phyloP scores from a whole-genome alignment of 2,329 filamentous ascomycete species.

The Venturiaceae sp. region DNA sequence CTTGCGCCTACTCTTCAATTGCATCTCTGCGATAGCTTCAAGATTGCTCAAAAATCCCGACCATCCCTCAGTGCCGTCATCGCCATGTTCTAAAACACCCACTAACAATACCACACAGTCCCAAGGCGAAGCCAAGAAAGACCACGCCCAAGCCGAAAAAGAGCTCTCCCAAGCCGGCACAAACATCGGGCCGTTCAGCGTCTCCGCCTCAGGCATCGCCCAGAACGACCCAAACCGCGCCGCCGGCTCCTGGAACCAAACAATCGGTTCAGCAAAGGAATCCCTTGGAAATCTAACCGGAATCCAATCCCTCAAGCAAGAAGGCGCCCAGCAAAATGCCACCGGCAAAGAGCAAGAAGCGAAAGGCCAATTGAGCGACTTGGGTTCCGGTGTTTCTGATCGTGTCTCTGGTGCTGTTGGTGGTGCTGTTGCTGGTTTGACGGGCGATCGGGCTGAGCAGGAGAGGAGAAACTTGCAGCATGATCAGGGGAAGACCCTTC shows the following conservation, averaged over 20 bases:
- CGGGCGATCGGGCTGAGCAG: conserved; percentile 59
- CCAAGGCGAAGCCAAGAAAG: conserved; percentile 55
- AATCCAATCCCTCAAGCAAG: conserved; percentile 61
- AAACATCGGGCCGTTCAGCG: conserved; percentile 63
- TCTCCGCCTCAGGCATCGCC: conserved; percentile 60
- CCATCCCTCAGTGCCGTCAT: no score
- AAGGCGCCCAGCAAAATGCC: conserved; percentile 69
- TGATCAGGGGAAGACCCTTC: conserved; percentile 72
- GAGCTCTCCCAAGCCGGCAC: conserved; percentile 65
- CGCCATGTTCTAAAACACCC: no score
- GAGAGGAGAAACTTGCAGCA: conserved; percentile 58
- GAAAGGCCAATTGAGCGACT: conserved; percentile 68
- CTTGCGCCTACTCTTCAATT: no score
- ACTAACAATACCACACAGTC: conserved; percentile 29
- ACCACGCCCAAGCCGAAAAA: conserved; percentile 56
- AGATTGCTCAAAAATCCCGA: no score
- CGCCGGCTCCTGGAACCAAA: conserved; percentile 76
- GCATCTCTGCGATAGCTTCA: no score
- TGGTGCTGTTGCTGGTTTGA: conserved; percentile 59
- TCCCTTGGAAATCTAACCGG: conserved; percentile 66
- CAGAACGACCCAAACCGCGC: conserved; percentile 64
- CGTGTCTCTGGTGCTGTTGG: conserved; percentile 64
- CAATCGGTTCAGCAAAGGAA: conserved; percentile 78
- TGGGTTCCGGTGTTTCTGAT: conserved; percentile 50
- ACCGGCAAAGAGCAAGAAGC: conserved; percentile 76